Conservation (phyloP, 1,139 yeast species). For the Yamadazyma mexicana region DNA sequence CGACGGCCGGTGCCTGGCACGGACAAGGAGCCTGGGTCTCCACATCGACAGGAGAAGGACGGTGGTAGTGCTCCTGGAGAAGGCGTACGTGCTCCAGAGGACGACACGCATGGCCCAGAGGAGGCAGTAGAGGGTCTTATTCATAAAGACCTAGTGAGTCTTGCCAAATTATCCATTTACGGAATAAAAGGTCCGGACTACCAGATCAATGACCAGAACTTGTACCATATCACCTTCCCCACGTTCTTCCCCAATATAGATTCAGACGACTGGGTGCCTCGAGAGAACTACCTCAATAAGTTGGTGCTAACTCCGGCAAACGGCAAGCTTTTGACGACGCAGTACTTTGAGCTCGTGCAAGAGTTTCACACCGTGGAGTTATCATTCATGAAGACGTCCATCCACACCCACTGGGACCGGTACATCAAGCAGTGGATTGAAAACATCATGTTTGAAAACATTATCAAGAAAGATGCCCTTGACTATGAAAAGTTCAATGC, state of each 20-base stretch:
- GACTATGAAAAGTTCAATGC: conserved; percentile 7
- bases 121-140: conserved; percentile 23
- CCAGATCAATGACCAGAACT: conserved; percentile 41
- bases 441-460: conserved; percentile 31
- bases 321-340: conserved; percentile 5
- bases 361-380: conserved; percentile 16
- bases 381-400: conserved; percentile 27
- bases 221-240: conserved; percentile 49
- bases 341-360: conserved; percentile 6
- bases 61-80: too few relatives aligned
- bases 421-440: conserved; percentile 32
- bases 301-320: conserved; percentile 4
- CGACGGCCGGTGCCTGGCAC: too few relatives aligned
- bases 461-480: conserved; percentile 10
- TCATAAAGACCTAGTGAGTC: conserved; percentile 35
- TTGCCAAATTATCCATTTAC: conserved; percentile 41
- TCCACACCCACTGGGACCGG: conserved; percentile 30
- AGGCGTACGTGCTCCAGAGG: too few relatives aligned
- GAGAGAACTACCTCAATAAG: conserved; percentile 19
- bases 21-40: too few relatives aligned
- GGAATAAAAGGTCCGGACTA: conserved; percentile 46
- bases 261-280: conserved; percentile 44
- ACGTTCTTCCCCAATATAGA: conserved; percentile 47
- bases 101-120: not conserved
- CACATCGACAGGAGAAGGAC: too few relatives aligned